A percentile compares a stretch with the other conserved stretches of the same genome.
phyloP scores from a whole-genome alignment of 176 grass and related monocot species.

The Triticum aestivum region DNA sequence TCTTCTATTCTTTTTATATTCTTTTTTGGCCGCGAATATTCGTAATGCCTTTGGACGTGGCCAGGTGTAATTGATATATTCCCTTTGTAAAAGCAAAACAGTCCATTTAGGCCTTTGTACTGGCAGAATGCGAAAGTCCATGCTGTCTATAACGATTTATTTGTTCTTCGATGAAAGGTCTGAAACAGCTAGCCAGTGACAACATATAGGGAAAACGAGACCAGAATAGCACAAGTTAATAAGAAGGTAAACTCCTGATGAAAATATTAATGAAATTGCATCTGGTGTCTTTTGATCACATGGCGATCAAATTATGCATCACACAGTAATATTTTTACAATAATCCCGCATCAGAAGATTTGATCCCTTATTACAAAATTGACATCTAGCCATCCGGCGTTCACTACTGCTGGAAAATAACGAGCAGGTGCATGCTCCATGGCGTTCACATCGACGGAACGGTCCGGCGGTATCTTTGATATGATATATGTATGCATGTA shows the following conservation, averaged over 20 bases:
- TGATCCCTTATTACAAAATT: constrained; percentile 18
- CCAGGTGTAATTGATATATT: too few species aligned
- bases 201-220: too few species aligned
- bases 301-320: constrained; percentile 38
- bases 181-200: too few species aligned
- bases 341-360: constrained; percentile 13
- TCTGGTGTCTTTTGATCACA: constrained; percentile 33
- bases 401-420: background rate
- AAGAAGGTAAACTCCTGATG: constrained; percentile 17
- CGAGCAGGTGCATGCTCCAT: background rate
- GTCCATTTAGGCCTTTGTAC: too few species aligned
- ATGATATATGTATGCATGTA: background rate
- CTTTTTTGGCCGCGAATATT: too few species aligned
- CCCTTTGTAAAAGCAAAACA: too few species aligned
- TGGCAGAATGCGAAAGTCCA: too few species aligned
- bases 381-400: constrained; percentile 12
- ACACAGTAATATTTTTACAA: background rate
- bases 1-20: too few species aligned
- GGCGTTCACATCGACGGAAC: background rate
- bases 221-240: background rate
- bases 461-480: background rate
- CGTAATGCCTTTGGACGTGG: too few species aligned
- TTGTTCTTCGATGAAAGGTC: too few species aligned
- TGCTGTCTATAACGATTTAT: too few species aligned
- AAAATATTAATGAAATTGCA: constrained; percentile 24